A percentile compares a stretch with the other conserved stretches of the same genome.
phyloP scores from a whole-genome alignment of 306 rosid species.

The Psophocarpus tetragonolobus region DNA sequence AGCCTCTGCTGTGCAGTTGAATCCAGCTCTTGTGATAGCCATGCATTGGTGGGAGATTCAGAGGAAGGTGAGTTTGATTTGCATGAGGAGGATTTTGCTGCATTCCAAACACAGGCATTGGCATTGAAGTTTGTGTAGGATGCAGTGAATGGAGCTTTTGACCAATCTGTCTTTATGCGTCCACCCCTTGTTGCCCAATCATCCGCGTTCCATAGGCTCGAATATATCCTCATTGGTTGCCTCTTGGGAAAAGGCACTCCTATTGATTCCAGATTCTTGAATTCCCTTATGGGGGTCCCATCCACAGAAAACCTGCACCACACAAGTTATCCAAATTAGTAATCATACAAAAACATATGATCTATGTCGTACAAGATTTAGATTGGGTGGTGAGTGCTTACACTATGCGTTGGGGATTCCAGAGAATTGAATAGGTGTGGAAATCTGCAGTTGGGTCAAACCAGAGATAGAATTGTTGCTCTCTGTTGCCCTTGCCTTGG shows the following conservation, averaged over 20 bases:
- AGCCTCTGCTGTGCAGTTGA: conserved; percentile 46
- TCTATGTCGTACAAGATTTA: neutral
- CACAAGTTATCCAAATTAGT: neutral
- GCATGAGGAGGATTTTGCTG: conserved; percentile 60
- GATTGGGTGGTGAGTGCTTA: conserved; percentile 29
- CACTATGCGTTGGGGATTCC: conserved; percentile 64
- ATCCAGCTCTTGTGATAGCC: conserved; percentile 59
- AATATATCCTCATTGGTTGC: conserved; percentile 66
- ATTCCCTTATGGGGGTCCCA: conserved; percentile 70
- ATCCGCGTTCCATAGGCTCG: conserved; percentile 80
- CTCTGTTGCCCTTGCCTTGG: conserved; percentile 71
- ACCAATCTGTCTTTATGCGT: conserved; percentile 66
- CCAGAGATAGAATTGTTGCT: conserved; percentile 76
- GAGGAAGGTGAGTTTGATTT: conserved; percentile 18
- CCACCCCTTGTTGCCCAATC: conserved; percentile 91
- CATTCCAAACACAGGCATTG: conserved; percentile 53
- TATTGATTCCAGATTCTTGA: conserved; percentile 61
- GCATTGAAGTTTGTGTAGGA: conserved; percentile 65
- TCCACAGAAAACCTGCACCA: conserved; percentile 66
- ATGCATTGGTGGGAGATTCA: conserved; percentile 26
- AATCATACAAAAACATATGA: neutral
- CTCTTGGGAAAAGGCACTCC: conserved; percentile 66
- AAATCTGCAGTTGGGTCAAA: conserved; percentile 73
- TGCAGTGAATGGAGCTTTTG: conserved; percentile 67
- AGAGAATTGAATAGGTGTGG: conserved; percentile 66